phyloP scores from a whole-genome alignment of 176 grass and related monocot species.

The Carex parvula region DNA sequence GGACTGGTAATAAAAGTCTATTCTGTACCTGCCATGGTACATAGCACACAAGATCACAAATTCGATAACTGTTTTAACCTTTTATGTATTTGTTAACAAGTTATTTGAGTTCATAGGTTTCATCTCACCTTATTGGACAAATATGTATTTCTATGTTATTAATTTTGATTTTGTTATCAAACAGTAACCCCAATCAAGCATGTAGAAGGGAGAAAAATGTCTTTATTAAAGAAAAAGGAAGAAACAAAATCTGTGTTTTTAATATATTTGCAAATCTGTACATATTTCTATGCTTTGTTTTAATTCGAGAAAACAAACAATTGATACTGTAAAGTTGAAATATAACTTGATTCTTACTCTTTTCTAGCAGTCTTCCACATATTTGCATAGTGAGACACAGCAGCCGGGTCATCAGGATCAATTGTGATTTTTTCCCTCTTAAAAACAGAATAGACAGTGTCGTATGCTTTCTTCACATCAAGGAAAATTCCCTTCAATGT shows the following conservation, averaged over 20 bases:
- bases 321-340: neutral
- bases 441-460: constrained; percentile 63
- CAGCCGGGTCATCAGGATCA: constrained; percentile 73
- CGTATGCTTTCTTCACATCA: constrained; percentile 93
- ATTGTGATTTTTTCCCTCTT: constrained; percentile 98
- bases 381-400: constrained; percentile 66
- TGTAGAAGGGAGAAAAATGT: neutral
- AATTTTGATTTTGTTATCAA: neutral
- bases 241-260: neutral
- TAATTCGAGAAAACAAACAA: neutral
- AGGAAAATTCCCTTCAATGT: constrained; percentile 87
- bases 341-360: constrained; percentile 52
- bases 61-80: neutral
- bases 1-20: neutral
- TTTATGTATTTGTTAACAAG: neutral
- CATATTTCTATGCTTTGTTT: neutral
- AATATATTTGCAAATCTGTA: neutral
- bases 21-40: neutral
- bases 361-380: constrained; percentile 74
- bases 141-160: neutral
- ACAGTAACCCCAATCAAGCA: neutral
- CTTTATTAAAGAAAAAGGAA: neutral
- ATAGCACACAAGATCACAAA: neutral
- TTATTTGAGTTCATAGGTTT: neutral
- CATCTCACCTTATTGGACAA: neutral